Evolutionary conservation across 352 stramenopile species (phyloP).

Genomic region (Detonula confervacea): DNA sequence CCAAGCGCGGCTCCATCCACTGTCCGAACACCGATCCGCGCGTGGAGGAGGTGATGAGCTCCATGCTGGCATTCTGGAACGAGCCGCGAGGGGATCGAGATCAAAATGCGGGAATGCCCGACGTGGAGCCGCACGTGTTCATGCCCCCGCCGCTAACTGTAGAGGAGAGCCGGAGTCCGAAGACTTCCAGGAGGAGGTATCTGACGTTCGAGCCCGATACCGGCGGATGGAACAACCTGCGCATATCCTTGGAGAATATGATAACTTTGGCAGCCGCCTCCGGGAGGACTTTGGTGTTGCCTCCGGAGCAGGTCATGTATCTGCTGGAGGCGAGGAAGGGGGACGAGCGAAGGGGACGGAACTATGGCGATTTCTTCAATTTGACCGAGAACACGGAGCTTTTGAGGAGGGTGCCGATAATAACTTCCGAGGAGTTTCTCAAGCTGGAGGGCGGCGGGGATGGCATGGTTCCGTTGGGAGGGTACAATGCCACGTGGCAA

Average conservation of each 20-base stretch:
- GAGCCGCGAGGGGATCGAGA: constrained; percentile 64
- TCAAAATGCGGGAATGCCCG: constrained; percentile 22
- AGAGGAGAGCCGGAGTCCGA: not conserved
- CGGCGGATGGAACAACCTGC: constrained; percentile 87
- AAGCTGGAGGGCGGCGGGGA: constrained; percentile 60
- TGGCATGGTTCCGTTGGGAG: constrained; percentile 31
- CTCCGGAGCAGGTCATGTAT: constrained; percentile 85
- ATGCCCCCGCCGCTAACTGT: constrained; percentile 7
- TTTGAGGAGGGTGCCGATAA: constrained; percentile 67
- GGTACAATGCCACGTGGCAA: constrained; percentile 33
- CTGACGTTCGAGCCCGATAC: constrained; percentile 89
- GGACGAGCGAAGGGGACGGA: constrained; percentile 49
- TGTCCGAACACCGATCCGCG: constrained; percentile 47
- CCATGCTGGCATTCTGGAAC: constrained; percentile 75
- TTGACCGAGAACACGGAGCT: constrained; percentile 61
- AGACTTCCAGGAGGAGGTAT: constrained; percentile 67
- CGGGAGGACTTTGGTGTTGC: constrained; percentile 87
- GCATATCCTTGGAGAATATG: constrained; percentile 88
- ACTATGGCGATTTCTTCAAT: constrained; percentile 75
- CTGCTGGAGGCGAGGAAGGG: constrained; percentile 70
- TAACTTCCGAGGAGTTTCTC: constrained; percentile 76
- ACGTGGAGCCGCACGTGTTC: constrained; percentile 16
- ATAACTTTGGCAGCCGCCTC: constrained; percentile 83
- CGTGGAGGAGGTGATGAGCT: constrained; percentile 46
- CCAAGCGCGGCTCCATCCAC: constrained; percentile 58